These are phyloP conservation scores for Nicotiana sylvestris DNA, from an alignment of 257 asterid genomes.

Conservation along the genomic window DNA sequence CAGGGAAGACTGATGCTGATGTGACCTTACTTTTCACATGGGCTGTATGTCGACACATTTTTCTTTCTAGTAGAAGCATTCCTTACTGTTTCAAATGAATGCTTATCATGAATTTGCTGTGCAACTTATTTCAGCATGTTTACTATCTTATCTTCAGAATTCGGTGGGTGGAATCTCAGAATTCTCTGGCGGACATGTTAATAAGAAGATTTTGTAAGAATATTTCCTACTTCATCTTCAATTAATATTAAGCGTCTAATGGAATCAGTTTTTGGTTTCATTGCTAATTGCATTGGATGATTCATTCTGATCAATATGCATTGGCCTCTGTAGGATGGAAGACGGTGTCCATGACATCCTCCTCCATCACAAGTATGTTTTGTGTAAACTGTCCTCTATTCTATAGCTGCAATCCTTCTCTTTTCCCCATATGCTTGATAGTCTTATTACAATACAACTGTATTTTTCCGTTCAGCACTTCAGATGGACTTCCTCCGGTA, in stretches of 20 bases:
- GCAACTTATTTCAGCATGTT: conserved; percentile 5
- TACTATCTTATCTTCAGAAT: conserved; percentile 44
- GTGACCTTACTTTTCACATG: conserved; percentile 87
- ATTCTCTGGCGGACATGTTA: conserved; percentile 76
- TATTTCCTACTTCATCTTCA: background rate
- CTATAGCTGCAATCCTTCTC: background rate
- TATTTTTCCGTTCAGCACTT: conserved; percentile 51
- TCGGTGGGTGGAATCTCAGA: conserved; percentile 97
- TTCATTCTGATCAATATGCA: background rate
- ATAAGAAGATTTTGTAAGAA: conserved; percentile 12
- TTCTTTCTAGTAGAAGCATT: conserved; percentile 14
- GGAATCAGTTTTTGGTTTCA: background rate
- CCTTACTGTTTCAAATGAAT: background rate
- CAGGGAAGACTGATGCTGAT: conserved; percentile 61
- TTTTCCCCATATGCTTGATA: background rate
- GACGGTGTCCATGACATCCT: conserved; percentile 64
- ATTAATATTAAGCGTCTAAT: background rate
- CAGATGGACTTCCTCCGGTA: conserved; percentile 63
- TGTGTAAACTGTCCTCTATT: background rate
- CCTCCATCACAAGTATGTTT: conserved; percentile 81
- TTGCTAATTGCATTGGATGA: background rate
- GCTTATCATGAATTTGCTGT: background rate
- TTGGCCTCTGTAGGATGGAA: conserved; percentile 37
- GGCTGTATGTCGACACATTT: conserved; percentile 56
- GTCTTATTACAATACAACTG: background rate